Percentiles rank a stretch among this genome's conserved stretches.
Evolutionary conservation across 306 rosid genomes (phyloP).

Genomic region (Elaeagnus macrophylla): DNA sequence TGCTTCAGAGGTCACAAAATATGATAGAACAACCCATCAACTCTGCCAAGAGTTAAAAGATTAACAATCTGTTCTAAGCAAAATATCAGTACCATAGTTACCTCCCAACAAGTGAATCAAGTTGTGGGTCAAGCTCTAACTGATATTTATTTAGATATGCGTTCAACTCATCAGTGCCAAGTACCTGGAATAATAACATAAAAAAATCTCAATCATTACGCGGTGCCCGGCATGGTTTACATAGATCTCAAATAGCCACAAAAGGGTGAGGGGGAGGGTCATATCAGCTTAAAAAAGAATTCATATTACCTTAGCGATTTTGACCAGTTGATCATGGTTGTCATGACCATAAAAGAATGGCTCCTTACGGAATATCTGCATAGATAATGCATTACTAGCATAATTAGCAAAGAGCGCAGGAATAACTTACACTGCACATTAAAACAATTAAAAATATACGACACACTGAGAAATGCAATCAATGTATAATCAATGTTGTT

Average conservation of each 20-base stretch:
- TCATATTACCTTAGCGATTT: constrained; percentile 35
- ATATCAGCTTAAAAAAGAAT: background rate
- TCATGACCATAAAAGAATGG: constrained; percentile 29
- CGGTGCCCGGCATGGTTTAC: background rate
- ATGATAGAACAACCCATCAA: no score
- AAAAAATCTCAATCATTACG: background rate
- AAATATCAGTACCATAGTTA: constrained; percentile 8
- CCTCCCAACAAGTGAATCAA: constrained; percentile 47
- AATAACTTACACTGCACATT: no score
- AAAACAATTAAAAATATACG: no score
- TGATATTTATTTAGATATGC: constrained; percentile 39
- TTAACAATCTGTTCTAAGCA: background rate
- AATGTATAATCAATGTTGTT: no score
- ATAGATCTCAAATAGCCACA: background rate
- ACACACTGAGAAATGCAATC: no score
- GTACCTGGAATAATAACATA: constrained; percentile 26
- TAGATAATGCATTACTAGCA: no score
- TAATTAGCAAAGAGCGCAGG: no score
- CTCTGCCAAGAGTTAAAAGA: no score
- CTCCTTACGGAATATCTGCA: constrained; percentile 41
- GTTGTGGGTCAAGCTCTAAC: constrained; percentile 40
- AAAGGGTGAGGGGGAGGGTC: no score
- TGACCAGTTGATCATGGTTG: constrained; percentile 35
- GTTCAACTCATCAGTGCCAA: constrained; percentile 40
- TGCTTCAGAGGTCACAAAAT: no score